Conservation (phyloP, 2,329 filamentous ascomycete genomes). For the Phoma sp. region DNA sequence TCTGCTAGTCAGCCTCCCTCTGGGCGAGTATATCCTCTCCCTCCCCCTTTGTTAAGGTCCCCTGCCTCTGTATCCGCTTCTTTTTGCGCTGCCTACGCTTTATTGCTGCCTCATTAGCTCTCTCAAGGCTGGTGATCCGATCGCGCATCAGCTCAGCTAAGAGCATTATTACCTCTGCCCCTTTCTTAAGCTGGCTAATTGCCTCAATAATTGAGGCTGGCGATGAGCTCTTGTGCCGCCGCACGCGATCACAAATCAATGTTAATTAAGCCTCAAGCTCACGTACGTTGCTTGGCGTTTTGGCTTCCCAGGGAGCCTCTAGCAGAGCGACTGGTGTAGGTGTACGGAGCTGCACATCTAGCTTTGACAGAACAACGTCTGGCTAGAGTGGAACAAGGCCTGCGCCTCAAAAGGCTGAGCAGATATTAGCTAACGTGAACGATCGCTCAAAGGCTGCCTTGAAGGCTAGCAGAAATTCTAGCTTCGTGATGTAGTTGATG, state of each 20-base stretch:
- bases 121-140: too few relatives aligned
- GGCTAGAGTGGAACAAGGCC: constrained; percentile 11
- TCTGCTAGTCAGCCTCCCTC: too few relatives aligned
- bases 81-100: too few relatives aligned
- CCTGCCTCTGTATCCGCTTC: too few relatives aligned
- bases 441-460: constrained; percentile 29
- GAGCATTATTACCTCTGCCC: too few relatives aligned
- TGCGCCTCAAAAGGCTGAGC: constrained; percentile 1
- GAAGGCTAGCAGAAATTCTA: too few relatives aligned
- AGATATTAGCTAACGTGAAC: constrained; percentile 30
- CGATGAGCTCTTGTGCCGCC: not conserved
- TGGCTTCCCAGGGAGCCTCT: not conserved
- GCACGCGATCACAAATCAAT: not conserved
- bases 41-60: not conserved
- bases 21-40: not conserved
- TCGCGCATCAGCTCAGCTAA: too few relatives aligned
- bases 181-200: not conserved
- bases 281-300: not conserved
- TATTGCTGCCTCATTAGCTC: too few relatives aligned
- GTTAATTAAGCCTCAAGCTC: not conserved
- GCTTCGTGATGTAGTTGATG: not conserved
- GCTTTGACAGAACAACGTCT: not conserved
- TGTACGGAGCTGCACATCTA: not conserved
- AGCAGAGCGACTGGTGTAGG: not conserved
- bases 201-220: not conserved